Evolutionary conservation across 345 rosid species (phyloP).

Genomic region (Lepidium africanum): DNA sequence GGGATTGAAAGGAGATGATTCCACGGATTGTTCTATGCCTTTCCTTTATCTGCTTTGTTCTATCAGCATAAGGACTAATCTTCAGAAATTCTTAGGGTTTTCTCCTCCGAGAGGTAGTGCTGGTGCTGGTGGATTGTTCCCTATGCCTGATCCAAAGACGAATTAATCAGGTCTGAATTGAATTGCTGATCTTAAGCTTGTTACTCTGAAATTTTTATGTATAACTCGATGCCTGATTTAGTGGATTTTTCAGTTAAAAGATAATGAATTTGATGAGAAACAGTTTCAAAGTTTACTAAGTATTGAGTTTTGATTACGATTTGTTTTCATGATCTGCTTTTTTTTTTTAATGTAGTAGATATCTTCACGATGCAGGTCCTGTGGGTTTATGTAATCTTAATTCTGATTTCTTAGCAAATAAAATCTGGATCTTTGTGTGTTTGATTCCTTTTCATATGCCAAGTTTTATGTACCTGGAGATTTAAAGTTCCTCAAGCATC

Average conservation of each 20-base stretch:
- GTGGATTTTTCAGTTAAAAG: not conserved
- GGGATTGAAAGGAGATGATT: constrained; percentile 70
- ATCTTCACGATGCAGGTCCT: not conserved
- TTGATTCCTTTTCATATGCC: not conserved
- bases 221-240: not conserved
- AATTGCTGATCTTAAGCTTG: not conserved
- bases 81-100: constrained; percentile 68
- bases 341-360: not conserved
- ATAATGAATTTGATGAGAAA: not conserved
- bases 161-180: constrained; percentile 30
- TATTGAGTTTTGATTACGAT: not conserved
- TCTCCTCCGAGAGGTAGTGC: constrained; percentile 64
- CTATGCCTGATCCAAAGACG: constrained; percentile 85
- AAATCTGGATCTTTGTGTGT: not conserved
- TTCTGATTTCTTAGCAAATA: not conserved
- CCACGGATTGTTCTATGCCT: constrained; percentile 93
- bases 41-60: constrained; percentile 72
- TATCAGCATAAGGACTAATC: constrained; percentile 74
- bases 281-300: not conserved
- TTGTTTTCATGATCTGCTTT: not conserved
- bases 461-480: not conserved
- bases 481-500: not conserved
- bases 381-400: not conserved
- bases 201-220: not conserved
- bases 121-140: constrained; percentile 55